phyloP scores from a whole-genome alignment of 257 asterid species.

The Avicennia marina region DNA sequence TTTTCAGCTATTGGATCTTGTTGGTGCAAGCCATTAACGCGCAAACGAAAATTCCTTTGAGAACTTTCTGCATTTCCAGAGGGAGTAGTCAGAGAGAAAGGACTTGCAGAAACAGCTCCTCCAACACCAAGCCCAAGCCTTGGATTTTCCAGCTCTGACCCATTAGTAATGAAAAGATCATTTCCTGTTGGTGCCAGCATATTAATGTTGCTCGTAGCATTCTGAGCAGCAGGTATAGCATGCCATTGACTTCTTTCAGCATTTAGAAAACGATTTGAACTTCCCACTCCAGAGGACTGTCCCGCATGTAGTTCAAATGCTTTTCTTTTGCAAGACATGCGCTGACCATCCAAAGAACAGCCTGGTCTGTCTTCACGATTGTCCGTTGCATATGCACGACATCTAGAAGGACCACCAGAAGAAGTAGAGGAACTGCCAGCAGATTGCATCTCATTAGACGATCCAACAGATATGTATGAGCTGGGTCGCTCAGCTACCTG shows the following conservation, averaged over 20 bases:
- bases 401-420: slow-evolving; percentile 3
- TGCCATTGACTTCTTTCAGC: slow-evolving; percentile 51
- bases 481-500: slow-evolving; percentile 49
- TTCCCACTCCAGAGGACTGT: slow-evolving; percentile 67
- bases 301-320: slow-evolving; percentile 53
- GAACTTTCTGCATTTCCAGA: slow-evolving; percentile 38
- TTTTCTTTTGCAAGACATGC: slow-evolving; percentile 73
- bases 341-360: slow-evolving; percentile 51
- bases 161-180: slow-evolving; percentile 14
- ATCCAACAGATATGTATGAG: slow-evolving; percentile 33
- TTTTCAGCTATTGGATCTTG: slow-evolving; percentile 36
- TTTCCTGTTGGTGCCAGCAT: slow-evolving; percentile 25
- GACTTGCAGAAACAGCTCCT: slow-evolving; percentile 29
- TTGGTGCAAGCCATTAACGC: slow-evolving; percentile 53
- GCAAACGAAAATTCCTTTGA: slow-evolving; percentile 58
- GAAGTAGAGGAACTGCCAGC: slow-evolving; percentile 35
- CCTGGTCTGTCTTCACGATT: slow-evolving; percentile 50
- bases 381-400: slow-evolving; percentile 20
- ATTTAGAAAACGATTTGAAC: slow-evolving; percentile 40
- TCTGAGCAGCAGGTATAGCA: slow-evolving; percentile 28
- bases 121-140: slow-evolving; percentile 68
- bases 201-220: slow-evolving; percentile 24
- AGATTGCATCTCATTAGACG: slow-evolving; percentile 33
- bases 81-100: slow-evolving; percentile 32
- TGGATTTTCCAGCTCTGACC: slow-evolving; percentile 37